Conservation (phyloP, 805 yeast genomes). For the Isabelozyma heimii region DNA sequence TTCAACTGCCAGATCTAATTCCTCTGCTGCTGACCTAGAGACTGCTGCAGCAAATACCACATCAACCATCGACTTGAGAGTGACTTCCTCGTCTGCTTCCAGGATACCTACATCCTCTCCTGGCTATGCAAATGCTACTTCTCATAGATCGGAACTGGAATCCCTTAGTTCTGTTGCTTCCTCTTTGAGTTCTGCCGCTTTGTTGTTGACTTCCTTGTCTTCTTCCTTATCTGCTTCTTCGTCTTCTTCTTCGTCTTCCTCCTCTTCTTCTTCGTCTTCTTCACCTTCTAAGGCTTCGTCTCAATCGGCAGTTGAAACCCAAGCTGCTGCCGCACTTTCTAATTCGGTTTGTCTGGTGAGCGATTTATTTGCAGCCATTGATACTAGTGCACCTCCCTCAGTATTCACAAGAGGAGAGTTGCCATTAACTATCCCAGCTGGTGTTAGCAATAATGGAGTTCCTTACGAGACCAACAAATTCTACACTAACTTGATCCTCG, state of each 20-base stretch:
- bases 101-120: not conserved
- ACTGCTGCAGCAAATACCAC: not conserved
- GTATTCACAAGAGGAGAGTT: constrained; percentile 47
- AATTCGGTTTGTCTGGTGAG: constrained; percentile 5
- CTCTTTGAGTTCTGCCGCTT: not conserved
- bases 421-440: constrained; percentile 45
- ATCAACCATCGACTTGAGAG: constrained; percentile 1
- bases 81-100: not conserved
- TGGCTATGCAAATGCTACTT: not conserved
- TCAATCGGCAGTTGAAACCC: not conserved
- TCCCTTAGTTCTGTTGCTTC: not conserved
- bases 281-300: constrained; percentile 3
- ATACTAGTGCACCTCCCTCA: constrained; percentile 25
- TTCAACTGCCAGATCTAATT: constrained; percentile 1
- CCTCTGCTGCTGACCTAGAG: not conserved
- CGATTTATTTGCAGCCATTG: constrained; percentile 48
- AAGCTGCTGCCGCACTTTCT: not conserved
- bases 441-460: constrained; percentile 41
- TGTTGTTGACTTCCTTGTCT: not conserved
- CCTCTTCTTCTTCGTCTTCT: constrained; percentile 5
- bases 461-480: constrained; percentile 74
- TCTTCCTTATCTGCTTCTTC: constrained; percentile 2
- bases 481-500: constrained; percentile 62
- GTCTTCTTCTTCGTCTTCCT: not conserved
- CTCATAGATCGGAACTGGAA: not conserved